Base-by-base conservation (phyloP, 306 rosid species). In the Vigna nakashimae region DNA sequence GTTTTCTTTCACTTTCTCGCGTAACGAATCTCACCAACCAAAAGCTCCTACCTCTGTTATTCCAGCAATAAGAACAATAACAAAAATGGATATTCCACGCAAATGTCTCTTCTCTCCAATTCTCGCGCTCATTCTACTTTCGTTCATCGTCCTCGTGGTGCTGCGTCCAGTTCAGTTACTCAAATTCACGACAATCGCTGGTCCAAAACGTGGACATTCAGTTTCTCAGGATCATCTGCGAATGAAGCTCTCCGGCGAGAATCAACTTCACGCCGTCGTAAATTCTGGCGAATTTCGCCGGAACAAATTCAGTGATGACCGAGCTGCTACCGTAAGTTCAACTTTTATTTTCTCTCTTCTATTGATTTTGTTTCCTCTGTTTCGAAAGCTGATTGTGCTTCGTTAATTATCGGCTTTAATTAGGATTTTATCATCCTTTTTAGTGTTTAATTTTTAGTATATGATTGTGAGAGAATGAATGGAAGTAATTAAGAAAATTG, bases 221-320 rank as follows among this genome's bases (percentile, higher is more conserved):
- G 15, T 53, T 24, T 36, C 56, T 3, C 24, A 64, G 7, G 53
- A 59, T 51, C 69, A 53, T 6, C 36, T 76, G 3, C 62, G 72
- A 16, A 63, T 71, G 1, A 70, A 50, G 30, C 28, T 82, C 34
- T 51, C 78, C 26, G 26, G 56, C 15, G 55, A 76, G 36, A 71
- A 76, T 20, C 36, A 28, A 13, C 78, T 69, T 55, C 52, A 14
- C 32, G 78, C 82, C 46, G 78, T 76, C 8, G 74, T 12, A 75
- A 7, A 32, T 6, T 11, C 53, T 42, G 64, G 40, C 71, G 64
- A 32, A n/a, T 3, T 34, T 75, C 52, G 40, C 51, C 52, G 40
- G 51, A 63, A 63, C 17, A 63, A 75, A 13, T 62, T 42, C 62
- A 4, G 67, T 5, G 1, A 30, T 5, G 1, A 30, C 45, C 45